Base-by-base conservation (phyloP, 306 rosid species). In the Elaeagnus macrophylla region DNA sequence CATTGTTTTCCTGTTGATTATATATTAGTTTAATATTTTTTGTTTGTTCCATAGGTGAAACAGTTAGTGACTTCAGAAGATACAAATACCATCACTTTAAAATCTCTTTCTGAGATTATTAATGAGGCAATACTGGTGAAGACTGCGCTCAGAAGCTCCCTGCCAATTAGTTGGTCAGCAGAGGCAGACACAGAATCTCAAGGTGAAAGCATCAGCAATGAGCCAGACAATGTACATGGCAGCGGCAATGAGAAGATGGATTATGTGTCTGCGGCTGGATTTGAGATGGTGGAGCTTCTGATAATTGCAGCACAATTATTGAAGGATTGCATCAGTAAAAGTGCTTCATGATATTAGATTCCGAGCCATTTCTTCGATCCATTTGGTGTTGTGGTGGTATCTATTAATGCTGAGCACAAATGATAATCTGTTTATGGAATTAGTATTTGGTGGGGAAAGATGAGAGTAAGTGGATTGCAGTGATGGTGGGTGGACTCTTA, bases 261-360 rank as follows among this genome's bases (percentile, higher is more conserved):
- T 69, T 50, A 74, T 41, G 83, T 91, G 48, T 71, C 86, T 57
- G 89, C 85, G 51, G 94, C 88, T 8, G 99, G 99, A 67, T 77
- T 91, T 67, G 94, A 91, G 78, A 87, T 91, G 99, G 94, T 84
- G 70, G 99, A 91, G 71, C 99, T 91, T 57, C 66, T 87, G 67
- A 70, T 82, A 58, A 77, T 82, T 71, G 83, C 82, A 7, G 95
- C 94, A 5, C 89, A 80, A 70, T 51, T 69, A 53, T 64, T 87
- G 75, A 84, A 73, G 77, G 79, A 78, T 36, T 54, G 59, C 59
- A 43, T 48, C 10, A 52, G 54, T 20, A 61, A 48, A 66, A 75
- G 56, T 41, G 67, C 54, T 35, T 54, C 71, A 14, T 59, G 66
- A 75, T 51, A 56, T 17, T 9, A 48, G 32, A 25, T 25, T 25